These are phyloP conservation scores for Drechslerella stenobrocha DNA, from an alignment of 2,329 filamentous ascomycete species.

Conservation along the genomic window DNA sequence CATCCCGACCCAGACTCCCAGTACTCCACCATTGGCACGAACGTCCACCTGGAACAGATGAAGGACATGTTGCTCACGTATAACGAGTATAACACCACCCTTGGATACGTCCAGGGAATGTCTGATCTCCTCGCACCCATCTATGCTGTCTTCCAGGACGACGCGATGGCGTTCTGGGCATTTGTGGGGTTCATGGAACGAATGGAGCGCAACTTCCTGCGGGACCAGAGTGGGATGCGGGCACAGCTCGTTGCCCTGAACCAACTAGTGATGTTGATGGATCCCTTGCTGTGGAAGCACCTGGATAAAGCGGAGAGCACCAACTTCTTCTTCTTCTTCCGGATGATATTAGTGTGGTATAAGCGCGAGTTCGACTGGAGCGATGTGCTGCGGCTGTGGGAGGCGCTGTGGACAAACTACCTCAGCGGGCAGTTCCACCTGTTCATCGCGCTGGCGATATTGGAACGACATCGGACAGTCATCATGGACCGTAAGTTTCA, in stretches of 20 bases:
- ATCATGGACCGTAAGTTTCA: constrained; percentile 72
- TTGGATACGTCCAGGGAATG: constrained; percentile 99
- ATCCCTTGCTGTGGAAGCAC: constrained; percentile 89
- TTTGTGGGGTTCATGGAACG: constrained; percentile 96
- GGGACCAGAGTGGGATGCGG: constrained; percentile 95
- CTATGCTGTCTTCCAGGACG: constrained; percentile 96
- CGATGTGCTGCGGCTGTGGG: constrained; percentile 87
- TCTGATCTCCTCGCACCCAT: constrained; percentile 93
- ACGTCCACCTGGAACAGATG: constrained; percentile 97
- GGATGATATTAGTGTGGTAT: constrained; percentile 98
- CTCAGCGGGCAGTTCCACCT: constrained; percentile 87
- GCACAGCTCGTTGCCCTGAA: constrained; percentile 86
- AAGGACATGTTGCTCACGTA: constrained; percentile 99
- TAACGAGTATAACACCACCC: constrained; percentile 93
- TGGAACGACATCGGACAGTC: constrained; percentile 93
- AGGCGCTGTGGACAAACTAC: constrained; percentile 91
- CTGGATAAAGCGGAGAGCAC: constrained; percentile 88
- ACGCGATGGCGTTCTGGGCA: constrained; percentile 94
- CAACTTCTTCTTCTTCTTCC: constrained; percentile 99
- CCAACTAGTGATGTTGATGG: constrained; percentile 94
- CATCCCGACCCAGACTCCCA: constrained; percentile 95
- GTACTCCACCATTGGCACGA: constrained; percentile 89
- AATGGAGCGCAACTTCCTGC: constrained; percentile 96
- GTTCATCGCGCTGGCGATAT: constrained; percentile 87
- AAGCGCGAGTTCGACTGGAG: constrained; percentile 94